Base-by-base conservation (phyloP, 2,329 filamentous ascomycete genomes). In the Bisporella sp. region DNA sequence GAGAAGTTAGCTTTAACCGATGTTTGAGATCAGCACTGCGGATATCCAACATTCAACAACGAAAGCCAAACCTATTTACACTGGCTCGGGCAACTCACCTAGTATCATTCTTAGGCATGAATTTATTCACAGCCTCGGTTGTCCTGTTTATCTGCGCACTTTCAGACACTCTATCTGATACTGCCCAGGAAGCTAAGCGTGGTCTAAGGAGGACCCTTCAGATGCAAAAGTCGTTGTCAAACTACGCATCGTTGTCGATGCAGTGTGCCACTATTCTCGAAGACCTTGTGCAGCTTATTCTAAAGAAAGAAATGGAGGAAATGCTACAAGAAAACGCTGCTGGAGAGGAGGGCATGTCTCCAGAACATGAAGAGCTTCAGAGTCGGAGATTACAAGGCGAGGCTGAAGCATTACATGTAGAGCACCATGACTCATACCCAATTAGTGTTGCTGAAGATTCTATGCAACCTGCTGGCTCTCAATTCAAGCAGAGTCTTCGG, bases 61-160 rank as follows among this genome's bases (percentile, higher is more conserved):
- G 21, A 21, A 21, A 21, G 21, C 21, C 21, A 21, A 21, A 21
- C 21, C 21, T 21, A 21, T 21, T 21, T 21, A 21, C 21, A 21
- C 21, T 21, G 21, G 21, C 21, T 21, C 21, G 21, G 21, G 21
- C 21, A 21, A 21, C 21, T 21, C 21, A 21, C 21, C 21, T 21
- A 21, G 21, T 21, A 3, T 21, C 21, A 21, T 21, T 21, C 21
- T 21, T 21, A 21, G 21, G 21, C 21, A 21, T 21, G 21, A 21
- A 21, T 21, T 21, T 21, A 21, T 21, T 21, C 61, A 71, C 71
- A 45, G 68, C 70, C 1, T 68, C 70, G 5, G 67, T 73, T 30
- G 70, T 73, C 9, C 61, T 74, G 47, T 66, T 69, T 29, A 64
- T 73, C 1, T 62, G 69, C 39, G 69, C 71, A 1, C 60, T 73